Percentiles rank a stretch among this genome's conserved stretches.
These are phyloP conservation scores for Sporisorium sorghi DNA, from an alignment of 1,284 basidiomycete genomes.

Conservation along the genomic window DNA sequence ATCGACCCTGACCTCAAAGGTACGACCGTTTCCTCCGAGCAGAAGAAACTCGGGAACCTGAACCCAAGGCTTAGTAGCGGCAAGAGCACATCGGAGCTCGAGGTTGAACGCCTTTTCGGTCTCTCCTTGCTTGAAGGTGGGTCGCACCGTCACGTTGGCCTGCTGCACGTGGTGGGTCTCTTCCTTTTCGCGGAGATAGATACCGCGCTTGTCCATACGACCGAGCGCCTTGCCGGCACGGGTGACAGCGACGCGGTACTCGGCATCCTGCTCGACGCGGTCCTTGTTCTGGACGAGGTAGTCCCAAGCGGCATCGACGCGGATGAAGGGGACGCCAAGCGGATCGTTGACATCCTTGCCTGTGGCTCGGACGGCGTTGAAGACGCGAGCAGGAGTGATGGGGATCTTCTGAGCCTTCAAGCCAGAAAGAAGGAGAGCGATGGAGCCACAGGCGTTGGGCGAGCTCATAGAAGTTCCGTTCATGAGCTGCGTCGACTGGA, in stretches of 20 bases:
- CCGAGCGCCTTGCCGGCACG: conserved; percentile 63
- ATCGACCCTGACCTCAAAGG: conserved; percentile 69
- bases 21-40: conserved; percentile 67
- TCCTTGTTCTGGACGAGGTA: conserved; percentile 66
- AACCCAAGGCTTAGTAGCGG: conserved; percentile 64
- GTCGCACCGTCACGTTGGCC: conserved; percentile 62
- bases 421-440: conserved; percentile 67
- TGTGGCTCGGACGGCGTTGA: conserved; percentile 66
- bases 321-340: conserved; percentile 68
- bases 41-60: conserved; percentile 63
- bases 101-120: conserved; percentile 66
- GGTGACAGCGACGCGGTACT: conserved; percentile 65
- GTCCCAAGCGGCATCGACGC: conserved; percentile 68
- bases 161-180: conserved; percentile 64
- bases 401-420: conserved; percentile 67
- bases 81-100: conserved; percentile 62
- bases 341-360: conserved; percentile 68
- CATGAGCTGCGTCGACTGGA: conserved; percentile 67
- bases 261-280: conserved; percentile 64
- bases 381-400: conserved; percentile 66
- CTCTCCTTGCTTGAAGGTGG: conserved; percentile 62
- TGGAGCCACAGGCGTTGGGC: conserved; percentile 67
- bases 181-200: conserved; percentile 68
- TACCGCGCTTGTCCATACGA: conserved; percentile 61
- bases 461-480: conserved; percentile 70